Percentiles rank a stretch among this genome's conserved stretches.
These are phyloP conservation scores for Mrakia hoshinonis DNA, from an alignment of 768 basidiomycete genomes.

Conservation along the genomic window DNA sequence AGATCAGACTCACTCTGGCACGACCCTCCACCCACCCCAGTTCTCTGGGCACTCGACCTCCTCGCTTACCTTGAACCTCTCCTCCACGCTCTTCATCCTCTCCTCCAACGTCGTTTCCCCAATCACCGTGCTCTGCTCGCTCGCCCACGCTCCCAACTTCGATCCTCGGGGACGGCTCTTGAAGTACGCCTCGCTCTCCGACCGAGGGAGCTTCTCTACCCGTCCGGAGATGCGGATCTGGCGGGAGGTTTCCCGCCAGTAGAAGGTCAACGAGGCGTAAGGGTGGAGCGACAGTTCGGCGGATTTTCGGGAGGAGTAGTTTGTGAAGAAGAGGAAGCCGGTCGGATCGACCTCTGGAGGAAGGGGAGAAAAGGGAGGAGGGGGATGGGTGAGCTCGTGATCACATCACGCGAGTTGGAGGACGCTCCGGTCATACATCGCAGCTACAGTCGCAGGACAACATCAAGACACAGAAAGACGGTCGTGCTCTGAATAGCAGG, in stretches of 20 bases:
- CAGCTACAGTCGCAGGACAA: neutral
- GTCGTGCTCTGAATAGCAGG: too few relatives aligned
- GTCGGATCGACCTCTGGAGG: constrained; percentile 55
- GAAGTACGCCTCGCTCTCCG: constrained; percentile 79
- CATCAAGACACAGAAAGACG: too few relatives aligned
- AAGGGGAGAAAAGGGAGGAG: constrained; percentile 56
- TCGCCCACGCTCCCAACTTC: constrained; percentile 86
- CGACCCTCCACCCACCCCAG: constrained; percentile 29
- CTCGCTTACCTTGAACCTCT: constrained; percentile 42
- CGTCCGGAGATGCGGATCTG: constrained; percentile 75
- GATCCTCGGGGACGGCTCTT: constrained; percentile 70
- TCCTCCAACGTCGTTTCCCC: constrained; percentile 39
- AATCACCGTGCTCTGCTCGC: constrained; percentile 73
- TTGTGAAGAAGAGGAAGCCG: constrained; percentile 95
- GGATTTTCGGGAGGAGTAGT: constrained; percentile 90
- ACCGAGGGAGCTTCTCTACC: constrained; percentile 64
- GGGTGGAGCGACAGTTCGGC: constrained; percentile 67
- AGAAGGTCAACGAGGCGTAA: constrained; percentile 72
- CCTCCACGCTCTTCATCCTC: constrained; percentile 38
- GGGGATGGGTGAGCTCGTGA: constrained; percentile 38
- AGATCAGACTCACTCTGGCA: constrained; percentile 20
- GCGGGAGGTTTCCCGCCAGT: constrained; percentile 77
- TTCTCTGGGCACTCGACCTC: constrained; percentile 23
- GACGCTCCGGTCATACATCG: neutral
- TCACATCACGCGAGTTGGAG: neutral